Percentiles rank a stretch among this genome's conserved stretches.
These are phyloP conservation scores for Monilinia fructigena DNA, from an alignment of 2,329 filamentous ascomycete species.

Conservation along the genomic window DNA sequence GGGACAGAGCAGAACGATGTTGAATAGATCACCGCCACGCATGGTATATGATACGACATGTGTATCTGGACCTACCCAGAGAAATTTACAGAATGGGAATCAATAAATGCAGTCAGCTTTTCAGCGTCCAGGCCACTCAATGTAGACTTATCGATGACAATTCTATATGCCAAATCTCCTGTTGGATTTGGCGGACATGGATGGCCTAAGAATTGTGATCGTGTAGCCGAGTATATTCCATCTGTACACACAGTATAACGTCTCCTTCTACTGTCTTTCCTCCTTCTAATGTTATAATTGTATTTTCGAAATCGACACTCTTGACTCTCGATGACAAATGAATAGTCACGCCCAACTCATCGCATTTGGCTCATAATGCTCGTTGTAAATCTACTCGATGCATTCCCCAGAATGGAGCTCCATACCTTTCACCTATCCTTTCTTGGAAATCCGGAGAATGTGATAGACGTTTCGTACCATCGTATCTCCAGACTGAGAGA, in stretches of 20 bases:
- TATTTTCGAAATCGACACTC: conserved; percentile 32
- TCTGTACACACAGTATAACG: conserved; percentile 61
- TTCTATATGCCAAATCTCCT: conserved; percentile 64
- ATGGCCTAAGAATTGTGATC: conserved; percentile 48
- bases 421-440: conserved; percentile 30
- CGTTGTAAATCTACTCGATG: conserved; percentile 50
- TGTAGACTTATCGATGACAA: conserved; percentile 52
- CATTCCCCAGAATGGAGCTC: conserved; percentile 46
- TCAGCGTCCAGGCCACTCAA: conserved; percentile 47
- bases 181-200: conserved; percentile 54
- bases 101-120: conserved; percentile 47
- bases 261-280: conserved; percentile 47
- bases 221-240: conserved; percentile 60
- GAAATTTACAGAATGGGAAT: conserved; percentile 47
- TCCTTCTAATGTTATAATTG: conserved; percentile 28
- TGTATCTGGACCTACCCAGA: conserved; percentile 49
- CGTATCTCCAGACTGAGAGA: conserved; percentile 54
- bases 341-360: conserved; percentile 43
- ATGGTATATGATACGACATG: conserved; percentile 61
- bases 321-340: conserved; percentile 43
- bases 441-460: conserved; percentile 33
- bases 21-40: conserved; percentile 58
- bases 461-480: conserved; percentile 43
- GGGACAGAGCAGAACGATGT: conserved; percentile 64
- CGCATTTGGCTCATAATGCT: conserved; percentile 44